These are phyloP conservation scores for Trichoderma hamatum DNA, from an alignment of 2,329 filamentous ascomycete genomes.

Conservation along the genomic window DNA sequence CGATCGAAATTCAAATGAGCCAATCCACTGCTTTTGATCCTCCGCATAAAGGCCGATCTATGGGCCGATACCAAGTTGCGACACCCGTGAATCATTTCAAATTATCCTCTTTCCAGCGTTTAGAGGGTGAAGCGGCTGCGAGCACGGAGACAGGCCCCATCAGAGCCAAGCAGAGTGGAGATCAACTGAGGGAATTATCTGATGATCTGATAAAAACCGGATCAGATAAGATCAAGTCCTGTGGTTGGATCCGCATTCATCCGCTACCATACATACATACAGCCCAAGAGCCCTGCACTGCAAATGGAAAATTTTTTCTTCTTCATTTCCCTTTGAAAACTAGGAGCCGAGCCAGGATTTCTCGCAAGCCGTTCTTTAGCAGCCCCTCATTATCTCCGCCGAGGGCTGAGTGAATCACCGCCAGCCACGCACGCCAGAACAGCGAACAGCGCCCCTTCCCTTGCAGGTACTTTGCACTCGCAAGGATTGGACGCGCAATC, in stretches of 20 bases:
- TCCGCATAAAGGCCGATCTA: slow-evolving; percentile 24
- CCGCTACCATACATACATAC: not conserved
- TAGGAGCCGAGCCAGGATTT: not conserved
- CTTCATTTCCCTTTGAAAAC: not conserved
- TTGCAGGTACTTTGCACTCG: slow-evolving; percentile 5
- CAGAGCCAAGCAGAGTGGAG: slow-evolving; percentile 33
- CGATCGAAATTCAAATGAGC: slow-evolving; percentile 14
- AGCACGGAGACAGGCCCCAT: slow-evolving; percentile 25
- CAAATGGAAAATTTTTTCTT: slow-evolving; percentile 14
- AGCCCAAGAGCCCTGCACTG: slow-evolving; percentile 4
- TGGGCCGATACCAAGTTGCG: slow-evolving; percentile 19
- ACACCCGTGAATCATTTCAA: slow-evolving; percentile 9
- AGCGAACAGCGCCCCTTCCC: not conserved
- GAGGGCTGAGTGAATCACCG: slow-evolving; percentile 11
- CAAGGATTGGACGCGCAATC: slow-evolving; percentile 7
- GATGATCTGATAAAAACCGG: slow-evolving; percentile 58
- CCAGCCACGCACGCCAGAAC: slow-evolving; percentile 7
- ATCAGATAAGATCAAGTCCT: slow-evolving; percentile 46
- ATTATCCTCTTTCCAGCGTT: not conserved
- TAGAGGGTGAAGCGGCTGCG: slow-evolving; percentile 15
- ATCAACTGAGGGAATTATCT: slow-evolving; percentile 52
- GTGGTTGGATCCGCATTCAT: slow-evolving; percentile 21
- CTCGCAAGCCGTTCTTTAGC: not conserved
- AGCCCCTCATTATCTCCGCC: slow-evolving; percentile 16
- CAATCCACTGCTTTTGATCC: slow-evolving; percentile 7